phyloP scores from a whole-genome alignment of 2,329 filamentous ascomycete species.

The Herpomyces periplanetae region DNA sequence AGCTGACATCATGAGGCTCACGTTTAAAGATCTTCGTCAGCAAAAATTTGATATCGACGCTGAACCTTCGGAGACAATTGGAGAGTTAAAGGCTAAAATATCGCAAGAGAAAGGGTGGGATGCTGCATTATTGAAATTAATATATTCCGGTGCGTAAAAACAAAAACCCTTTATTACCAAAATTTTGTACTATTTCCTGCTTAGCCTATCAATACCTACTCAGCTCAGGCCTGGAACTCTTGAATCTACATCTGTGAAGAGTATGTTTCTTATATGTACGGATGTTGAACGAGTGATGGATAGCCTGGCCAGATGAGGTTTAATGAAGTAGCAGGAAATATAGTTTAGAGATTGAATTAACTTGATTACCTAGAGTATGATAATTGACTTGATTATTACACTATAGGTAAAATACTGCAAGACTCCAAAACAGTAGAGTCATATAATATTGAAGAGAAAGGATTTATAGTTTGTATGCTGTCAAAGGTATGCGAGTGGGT shows the following conservation, averaged over 20 bases:
- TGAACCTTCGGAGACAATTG: conserved; percentile 63
- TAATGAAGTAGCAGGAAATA: too few species aligned
- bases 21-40: conserved; percentile 98
- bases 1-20: too few species aligned
- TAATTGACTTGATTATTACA: too few species aligned
- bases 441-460: conserved; percentile 97
- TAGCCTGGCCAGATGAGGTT: conserved; percentile 1
- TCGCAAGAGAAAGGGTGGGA: conserved; percentile 77
- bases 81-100: conserved; percentile 67
- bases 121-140: conserved; percentile 57
- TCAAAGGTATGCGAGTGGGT: conserved; percentile 37
- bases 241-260: too few species aligned
- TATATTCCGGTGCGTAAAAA: conserved; percentile 97
- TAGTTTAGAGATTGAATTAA: too few species aligned
- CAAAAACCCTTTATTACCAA: too few species aligned
- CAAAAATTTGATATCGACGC: conserved; percentile 91
- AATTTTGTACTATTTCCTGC: too few species aligned
- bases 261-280: too few species aligned
- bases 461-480: conserved; percentile 93
- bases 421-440: conserved; percentile 86
- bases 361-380: too few species aligned
- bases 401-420: conserved; percentile 77
- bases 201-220: too few species aligned
- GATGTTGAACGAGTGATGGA: too few species aligned
- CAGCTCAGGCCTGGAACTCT: too few species aligned